Base-by-base conservation (phyloP, 768 basidiomycete species). In the Kwoniella heveanensis region DNA sequence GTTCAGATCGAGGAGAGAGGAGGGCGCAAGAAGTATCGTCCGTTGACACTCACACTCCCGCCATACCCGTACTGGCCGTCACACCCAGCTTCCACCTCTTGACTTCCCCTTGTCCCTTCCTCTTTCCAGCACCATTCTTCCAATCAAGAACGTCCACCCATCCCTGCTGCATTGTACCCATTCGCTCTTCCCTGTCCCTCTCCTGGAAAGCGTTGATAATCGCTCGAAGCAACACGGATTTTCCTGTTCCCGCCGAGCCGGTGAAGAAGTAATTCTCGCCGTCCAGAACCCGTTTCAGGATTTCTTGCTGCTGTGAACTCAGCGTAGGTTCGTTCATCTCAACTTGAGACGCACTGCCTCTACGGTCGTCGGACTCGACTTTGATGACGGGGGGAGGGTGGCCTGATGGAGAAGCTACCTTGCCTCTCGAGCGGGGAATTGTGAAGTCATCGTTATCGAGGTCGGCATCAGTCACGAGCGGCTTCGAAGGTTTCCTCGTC, bases 221-320 rank as follows among this genome's bases (percentile, higher is more conserved):
- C 76, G 93, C 91, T 24, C 93, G 85, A 15, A 98, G 83, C 2
- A 98, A 84, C 22, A 98, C 92, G 1, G 94, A 96, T 80, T 98
- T 98, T 46, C 95, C 95, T 4, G 95, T 96, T 57, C 95, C 95
- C 62, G 95, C 95, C 82, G 92, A 93, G 22, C 95, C 96, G 1
- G 95, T 98, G 79, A 97, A 99, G 73, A 99, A 99, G 30, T 95
- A 73, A 72, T 87, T 94, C 30, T 87, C 78, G 2, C 86, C 87
- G 6, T 84, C 21, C 24, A 75, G 13, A 27, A 77, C 70, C 22
- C 65, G 51, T 3, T 52, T 46, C 7, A 77, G 67, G 46, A 74
- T 71, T 9, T 60, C 48, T n/a, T 46, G 21, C 54, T 74, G 73
- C 54, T 74, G 71, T 22, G 57, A 22, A 10, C 72, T 68, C 27